Evolutionary conservation across 176 grass and related monocot species (phyloP), one percentile per base, ranked within the genome.

Genomic region (Poa annua): DNA sequence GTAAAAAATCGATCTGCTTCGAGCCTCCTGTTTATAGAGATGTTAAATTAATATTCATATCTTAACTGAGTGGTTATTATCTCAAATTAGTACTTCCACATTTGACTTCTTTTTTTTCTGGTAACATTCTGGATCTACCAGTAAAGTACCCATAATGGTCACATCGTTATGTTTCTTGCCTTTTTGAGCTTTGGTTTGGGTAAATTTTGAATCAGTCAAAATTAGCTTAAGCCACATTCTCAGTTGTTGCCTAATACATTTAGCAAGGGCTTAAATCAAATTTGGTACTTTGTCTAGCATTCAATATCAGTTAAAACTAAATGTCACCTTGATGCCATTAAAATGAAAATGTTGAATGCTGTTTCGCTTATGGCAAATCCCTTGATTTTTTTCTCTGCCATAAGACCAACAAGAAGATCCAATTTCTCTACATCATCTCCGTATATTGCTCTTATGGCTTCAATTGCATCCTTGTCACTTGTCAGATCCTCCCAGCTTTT

Each of bases 331-430:
- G 90, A 80, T 61, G 86, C 90, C 90, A 92, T 92, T 78, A 89
- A 8, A 53, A 88, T 41, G 62, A 92, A 92, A 78, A 92, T 81
- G 67, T 74, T 66, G 86, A 92, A 92, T 57, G 86, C 90, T 41
- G 90, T 92, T 80, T 92, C 90, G 26, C 90, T 92, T 68, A 92
- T 92, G 69, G 90, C 90, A 74, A 92, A 92, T 21, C 90, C 86
- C 67, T 89, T 84, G 66, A 92, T 88, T 56, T 92, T 88, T 75
- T 89, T 88, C 90, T 92, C 90, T 61, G 90, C 90, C 90, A 92
- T 86, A 26, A 92, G 83, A 57, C 90, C 90, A 53, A 92, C 83
- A 20, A 92, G 90, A 63, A 88, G 83, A 80, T 92, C 90, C 83
- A 89, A 80, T 76, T 92, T 92, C 83, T 92, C 90, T 26, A 89